A percentile compares a stretch with the other conserved stretches of the same genome.
Conservation (phyloP, 1,139 yeast genomes). For the Saccharomyces hybrid region DNA sequence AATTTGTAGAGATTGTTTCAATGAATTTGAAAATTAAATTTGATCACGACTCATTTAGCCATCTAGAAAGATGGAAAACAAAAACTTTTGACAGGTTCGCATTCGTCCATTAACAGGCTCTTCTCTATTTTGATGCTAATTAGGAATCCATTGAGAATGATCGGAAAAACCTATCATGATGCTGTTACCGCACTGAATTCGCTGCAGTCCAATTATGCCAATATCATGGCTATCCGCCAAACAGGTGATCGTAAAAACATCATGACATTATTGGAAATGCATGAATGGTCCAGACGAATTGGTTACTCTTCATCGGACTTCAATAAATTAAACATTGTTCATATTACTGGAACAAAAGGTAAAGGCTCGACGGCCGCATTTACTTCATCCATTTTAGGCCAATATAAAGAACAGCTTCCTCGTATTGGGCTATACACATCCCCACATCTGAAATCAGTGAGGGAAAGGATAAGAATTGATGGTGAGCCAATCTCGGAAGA, state of each 20-base stretch:
- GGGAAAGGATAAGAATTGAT: slow-evolving; percentile 85
- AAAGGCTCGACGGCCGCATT: slow-evolving; percentile 98
- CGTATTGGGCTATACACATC: slow-evolving; percentile 89
- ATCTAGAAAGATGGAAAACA: background rate
- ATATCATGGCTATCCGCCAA: slow-evolving; percentile 72
- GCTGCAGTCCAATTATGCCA: slow-evolving; percentile 84
- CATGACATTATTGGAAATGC: slow-evolving; percentile 75
- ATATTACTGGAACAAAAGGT: slow-evolving; percentile 96
- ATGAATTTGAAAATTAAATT: background rate
- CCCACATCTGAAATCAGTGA: slow-evolving; percentile 87
- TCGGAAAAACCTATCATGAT: slow-evolving; percentile 38
- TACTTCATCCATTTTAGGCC: slow-evolving; percentile 67
- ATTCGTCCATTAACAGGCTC: background rate
- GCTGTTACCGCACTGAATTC: slow-evolving; percentile 82
- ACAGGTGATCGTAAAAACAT: slow-evolving; percentile 64
- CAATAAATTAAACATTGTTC: slow-evolving; percentile 69
- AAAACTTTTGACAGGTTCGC: background rate
- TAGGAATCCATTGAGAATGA: slow-evolving; percentile 16
- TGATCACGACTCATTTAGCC: background rate
- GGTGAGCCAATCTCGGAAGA: slow-evolving; percentile 79
- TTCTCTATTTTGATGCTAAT: slow-evolving; percentile 12
- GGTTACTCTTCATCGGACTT: slow-evolving; percentile 72
- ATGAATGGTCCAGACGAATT: slow-evolving; percentile 77
- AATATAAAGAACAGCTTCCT: slow-evolving; percentile 38
- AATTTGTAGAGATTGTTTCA: background rate